phyloP scores from a whole-genome alignment of 139 green algal species.

The Diplosphaera chodatii region DNA sequence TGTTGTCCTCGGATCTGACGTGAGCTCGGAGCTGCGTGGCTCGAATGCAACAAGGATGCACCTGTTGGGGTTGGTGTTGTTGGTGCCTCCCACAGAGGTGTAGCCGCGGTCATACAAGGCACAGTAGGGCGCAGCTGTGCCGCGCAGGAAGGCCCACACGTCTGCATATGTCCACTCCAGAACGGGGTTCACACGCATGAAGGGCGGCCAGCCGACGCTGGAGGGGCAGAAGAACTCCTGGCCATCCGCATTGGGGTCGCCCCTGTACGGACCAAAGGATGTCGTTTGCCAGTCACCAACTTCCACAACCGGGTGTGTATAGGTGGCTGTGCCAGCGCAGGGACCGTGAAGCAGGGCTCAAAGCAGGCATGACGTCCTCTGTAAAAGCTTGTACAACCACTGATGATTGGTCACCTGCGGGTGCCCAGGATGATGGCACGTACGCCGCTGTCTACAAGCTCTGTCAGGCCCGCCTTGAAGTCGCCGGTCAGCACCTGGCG shows the following conservation, averaged over 20 bases:
- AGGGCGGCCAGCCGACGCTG: slow-evolving; percentile 82
- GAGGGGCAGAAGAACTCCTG: slow-evolving; percentile 87
- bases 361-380: too few relatives aligned
- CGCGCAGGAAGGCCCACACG: slow-evolving; percentile 86
- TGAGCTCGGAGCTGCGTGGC: too few relatives aligned
- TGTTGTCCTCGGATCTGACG: too few relatives aligned
- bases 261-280: slow-evolving; percentile 34
- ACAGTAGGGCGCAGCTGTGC: slow-evolving; percentile 64
- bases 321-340: too few relatives aligned
- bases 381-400: too few relatives aligned
- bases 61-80: slow-evolving; percentile 76
- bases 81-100: slow-evolving; percentile 65
- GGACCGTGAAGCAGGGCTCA: too few relatives aligned
- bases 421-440: slow-evolving; percentile 78
- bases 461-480: slow-evolving; percentile 66
- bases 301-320: too few relatives aligned
- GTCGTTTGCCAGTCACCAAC: too few relatives aligned
- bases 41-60: slow-evolving; percentile 11
- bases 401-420: too few relatives aligned
- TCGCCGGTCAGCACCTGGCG: slow-evolving; percentile 53
- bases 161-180: slow-evolving; percentile 88
- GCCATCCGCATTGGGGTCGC: slow-evolving; percentile 75
- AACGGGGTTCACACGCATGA: slow-evolving; percentile 97
- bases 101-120: slow-evolving; percentile 86
- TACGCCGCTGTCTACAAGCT: slow-evolving; percentile 43